Base-by-base conservation (phyloP, 371 early-diverging fungal genomes). In the Synchytrium microbalum region DNA sequence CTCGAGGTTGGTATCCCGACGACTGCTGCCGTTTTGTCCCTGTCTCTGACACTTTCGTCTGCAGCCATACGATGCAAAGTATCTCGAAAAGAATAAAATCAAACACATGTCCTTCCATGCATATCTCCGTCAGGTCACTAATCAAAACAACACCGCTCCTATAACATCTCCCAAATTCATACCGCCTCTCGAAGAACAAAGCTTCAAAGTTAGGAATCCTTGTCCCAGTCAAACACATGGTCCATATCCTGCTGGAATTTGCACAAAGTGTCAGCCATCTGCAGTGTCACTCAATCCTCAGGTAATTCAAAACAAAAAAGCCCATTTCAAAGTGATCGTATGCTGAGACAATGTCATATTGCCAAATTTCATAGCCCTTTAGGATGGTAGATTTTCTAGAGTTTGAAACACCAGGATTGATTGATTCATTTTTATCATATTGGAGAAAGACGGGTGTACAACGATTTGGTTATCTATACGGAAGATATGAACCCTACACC, bases 351-450 rank as follows among this genome's bases (percentile, higher is more conserved):
- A n/a, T n/a, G n/a, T n/a, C n/a, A n/a, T n/a, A n/a, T n/a, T 52
- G n/a, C 52, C 52, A n/a, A n/a, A n/a, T n/a, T n/a, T n/a, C 46
- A 38, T 73, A 95, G 89, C 74, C 82, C 27, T 99, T 93, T 77
- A 87, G 99, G 59, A 87, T 95, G 86, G 95, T 99, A 1, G 99
- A 99, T 72, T 98, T 99, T 73, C 87, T 99, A 33, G 99, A 99
- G 77, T 96, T 99, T 75, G 92, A 97, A n/a, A 83, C 84, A 13
- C 77, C 88, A 2, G 72, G 74, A 13, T 68, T 96, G n/a, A 85
- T 99, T 23, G 94, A 99, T 64, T 77, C 79, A 30, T 92, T 99
- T 70, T 78, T 99, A 59, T 75, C 83, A 38, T 91, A 82, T 69
- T 97, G 97, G 97, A 85, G 93, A 59, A 66, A 78, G 19, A 88